These are phyloP conservation scores for Litsea cubeba DNA, from an alignment of 164 flowering plant species.

Conservation along the genomic window DNA sequence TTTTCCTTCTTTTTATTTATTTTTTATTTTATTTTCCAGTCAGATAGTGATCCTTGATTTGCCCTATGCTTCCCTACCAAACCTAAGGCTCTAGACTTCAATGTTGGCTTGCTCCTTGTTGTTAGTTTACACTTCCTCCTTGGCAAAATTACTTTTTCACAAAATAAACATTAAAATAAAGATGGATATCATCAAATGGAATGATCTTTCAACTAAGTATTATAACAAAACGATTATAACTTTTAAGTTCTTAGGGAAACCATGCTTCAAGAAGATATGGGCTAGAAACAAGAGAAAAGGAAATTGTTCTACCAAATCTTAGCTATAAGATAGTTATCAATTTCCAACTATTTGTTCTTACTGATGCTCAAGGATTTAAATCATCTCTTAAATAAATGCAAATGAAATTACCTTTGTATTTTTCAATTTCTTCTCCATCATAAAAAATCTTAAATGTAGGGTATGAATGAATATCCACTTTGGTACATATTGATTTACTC, in stretches of 20 bases:
- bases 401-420: conserved; percentile 60
- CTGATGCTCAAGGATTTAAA: neutral
- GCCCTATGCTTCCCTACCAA: neutral
- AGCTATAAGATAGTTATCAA: neutral
- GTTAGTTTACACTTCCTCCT: neutral
- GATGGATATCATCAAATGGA: neutral
- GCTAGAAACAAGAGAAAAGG: neutral
- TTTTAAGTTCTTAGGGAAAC: neutral
- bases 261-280: neutral
- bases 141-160: too few species aligned
- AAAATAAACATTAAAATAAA: too few species aligned
- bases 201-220: neutral
- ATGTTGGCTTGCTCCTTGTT: neutral
- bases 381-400: neutral
- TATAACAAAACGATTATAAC: too few species aligned
- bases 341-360: neutral
- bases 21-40: too few species aligned
- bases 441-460: conserved; percentile 96
- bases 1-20: too few species aligned
- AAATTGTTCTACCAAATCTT: neutral
- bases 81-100: neutral
- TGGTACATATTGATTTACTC: conserved; percentile 64
- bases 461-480: conserved; percentile 93
- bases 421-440: conserved; percentile 89
- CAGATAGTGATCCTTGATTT: neutral